Conservation (phyloP, 2,329 filamentous ascomycete species). For the Beauveria medogensis region DNA sequence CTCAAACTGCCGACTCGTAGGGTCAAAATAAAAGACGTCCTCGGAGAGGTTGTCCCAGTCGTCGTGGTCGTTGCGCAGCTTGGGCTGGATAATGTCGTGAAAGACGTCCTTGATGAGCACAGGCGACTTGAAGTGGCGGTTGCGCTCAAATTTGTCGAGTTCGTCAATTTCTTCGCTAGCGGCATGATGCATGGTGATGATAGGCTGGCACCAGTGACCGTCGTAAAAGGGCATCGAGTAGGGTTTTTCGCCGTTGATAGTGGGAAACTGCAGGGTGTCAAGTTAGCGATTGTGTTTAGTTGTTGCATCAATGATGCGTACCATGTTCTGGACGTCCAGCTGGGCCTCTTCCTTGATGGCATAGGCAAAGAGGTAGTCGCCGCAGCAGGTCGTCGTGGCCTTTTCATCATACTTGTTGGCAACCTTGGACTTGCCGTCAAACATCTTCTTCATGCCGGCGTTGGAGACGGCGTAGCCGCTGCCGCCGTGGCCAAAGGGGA, state of each 20-base stretch:
- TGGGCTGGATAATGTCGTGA: slow-evolving; percentile 34
- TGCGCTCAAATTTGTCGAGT: slow-evolving; percentile 44
- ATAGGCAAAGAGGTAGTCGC: slow-evolving; percentile 41
- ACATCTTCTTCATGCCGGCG: slow-evolving; percentile 39
- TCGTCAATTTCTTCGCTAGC: slow-evolving; percentile 40
- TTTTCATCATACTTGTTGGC: slow-evolving; percentile 38
- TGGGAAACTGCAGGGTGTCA: slow-evolving; percentile 33
- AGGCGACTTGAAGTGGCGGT: slow-evolving; percentile 24
- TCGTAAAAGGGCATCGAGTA: slow-evolving; percentile 38
- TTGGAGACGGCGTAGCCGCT: slow-evolving; percentile 46
- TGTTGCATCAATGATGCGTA: slow-evolving; percentile 21
- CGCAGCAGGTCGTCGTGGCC: slow-evolving; percentile 38
- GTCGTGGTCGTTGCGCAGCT: slow-evolving; percentile 29
- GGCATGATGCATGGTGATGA: slow-evolving; percentile 49
- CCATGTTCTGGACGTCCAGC: slow-evolving; percentile 32
- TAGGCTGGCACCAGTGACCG: slow-evolving; percentile 47
- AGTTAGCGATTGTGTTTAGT: not conserved
- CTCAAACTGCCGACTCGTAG: slow-evolving; percentile 21
- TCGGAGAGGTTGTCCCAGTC: slow-evolving; percentile 48
- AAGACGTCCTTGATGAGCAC: slow-evolving; percentile 41
- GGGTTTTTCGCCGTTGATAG: slow-evolving; percentile 49
- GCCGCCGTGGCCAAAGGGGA: slow-evolving; percentile 47
- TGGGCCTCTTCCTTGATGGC: slow-evolving; percentile 37
- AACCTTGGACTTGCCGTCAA: slow-evolving; percentile 34
- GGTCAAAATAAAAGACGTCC: slow-evolving; percentile 34